phyloP scores from a whole-genome alignment of 108 stramenopile genomes.

The Nannochloropsis salina region DNA sequence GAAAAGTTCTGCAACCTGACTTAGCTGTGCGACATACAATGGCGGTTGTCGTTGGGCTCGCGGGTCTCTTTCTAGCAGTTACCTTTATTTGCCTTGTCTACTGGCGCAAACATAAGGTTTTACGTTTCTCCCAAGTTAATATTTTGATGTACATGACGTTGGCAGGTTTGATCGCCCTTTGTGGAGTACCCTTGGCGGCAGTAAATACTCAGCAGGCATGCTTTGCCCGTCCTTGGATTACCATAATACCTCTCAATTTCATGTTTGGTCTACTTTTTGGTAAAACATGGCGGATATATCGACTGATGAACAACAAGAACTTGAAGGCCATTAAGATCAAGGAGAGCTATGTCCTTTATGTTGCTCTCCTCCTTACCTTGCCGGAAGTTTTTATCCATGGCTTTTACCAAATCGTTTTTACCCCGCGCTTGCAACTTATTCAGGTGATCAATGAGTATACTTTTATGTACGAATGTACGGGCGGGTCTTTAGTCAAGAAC shows the following conservation, averaged over 20 bases:
- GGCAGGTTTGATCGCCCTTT: constrained; percentile 9
- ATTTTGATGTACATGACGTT: constrained; percentile 18
- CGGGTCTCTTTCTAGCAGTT: background rate
- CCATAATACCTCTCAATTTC: background rate
- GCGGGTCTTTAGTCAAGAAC: background rate
- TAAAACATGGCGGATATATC: background rate
- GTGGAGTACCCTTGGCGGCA: background rate
- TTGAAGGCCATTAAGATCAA: constrained; percentile 2
- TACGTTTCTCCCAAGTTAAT: constrained; percentile 10
- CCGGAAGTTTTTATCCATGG: background rate
- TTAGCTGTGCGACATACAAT: background rate
- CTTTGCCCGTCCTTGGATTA: background rate
- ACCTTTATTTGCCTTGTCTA: background rate
- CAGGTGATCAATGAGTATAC: constrained; percentile 3
- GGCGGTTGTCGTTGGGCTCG: background rate
- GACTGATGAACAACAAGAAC: background rate
- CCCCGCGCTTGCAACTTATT: background rate
- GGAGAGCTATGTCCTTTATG: background rate
- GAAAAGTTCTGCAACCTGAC: background rate
- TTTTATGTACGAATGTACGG: background rate
- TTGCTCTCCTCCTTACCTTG: constrained; percentile 6
- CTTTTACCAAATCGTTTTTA: background rate
- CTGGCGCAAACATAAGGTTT: background rate
- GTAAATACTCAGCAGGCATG: background rate
- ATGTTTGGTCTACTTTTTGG: constrained; percentile 12